A percentile compares a stretch with the other conserved stretches of the same genome.
Evolutionary conservation across 768 basidiomycete species (phyloP).

Genomic region (Termitomyces sp.): DNA sequence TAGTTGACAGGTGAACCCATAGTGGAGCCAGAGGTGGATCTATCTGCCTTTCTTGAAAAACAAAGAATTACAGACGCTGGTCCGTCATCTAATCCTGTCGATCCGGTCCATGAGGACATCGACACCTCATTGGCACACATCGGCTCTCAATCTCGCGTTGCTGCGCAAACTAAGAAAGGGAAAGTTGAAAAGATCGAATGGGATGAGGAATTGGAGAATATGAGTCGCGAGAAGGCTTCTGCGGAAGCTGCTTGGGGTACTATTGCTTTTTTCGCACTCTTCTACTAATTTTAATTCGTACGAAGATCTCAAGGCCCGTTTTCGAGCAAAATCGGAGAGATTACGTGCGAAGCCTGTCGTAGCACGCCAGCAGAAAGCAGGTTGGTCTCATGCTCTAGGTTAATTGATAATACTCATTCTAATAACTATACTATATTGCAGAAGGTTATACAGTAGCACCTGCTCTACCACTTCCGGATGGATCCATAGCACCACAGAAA

Average conservation of each 20-base stretch:
- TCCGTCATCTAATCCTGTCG: constrained; percentile 15
- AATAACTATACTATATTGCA: background rate
- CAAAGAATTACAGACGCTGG: constrained; percentile 47
- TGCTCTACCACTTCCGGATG: constrained; percentile 20
- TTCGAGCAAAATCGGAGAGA: constrained; percentile 50
- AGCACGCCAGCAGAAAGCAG: constrained; percentile 31
- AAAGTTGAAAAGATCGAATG: constrained; percentile 61
- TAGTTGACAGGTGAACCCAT: constrained; percentile 52
- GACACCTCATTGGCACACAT: constrained; percentile 56
- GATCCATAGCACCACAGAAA: constrained; percentile 23
- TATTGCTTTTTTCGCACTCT: background rate
- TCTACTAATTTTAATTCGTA: background rate
- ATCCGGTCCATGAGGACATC: constrained; percentile 50
- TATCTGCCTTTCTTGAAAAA: constrained; percentile 59
- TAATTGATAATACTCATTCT: background rate
- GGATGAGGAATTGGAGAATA: constrained; percentile 59
- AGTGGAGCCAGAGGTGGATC: constrained; percentile 68
- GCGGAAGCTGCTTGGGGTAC: constrained; percentile 77
- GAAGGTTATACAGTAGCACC: constrained; percentile 16
- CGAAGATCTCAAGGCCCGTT: constrained; percentile 55
- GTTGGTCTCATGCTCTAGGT: constrained; percentile 17
- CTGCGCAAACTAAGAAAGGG: constrained; percentile 47
- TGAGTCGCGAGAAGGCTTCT: constrained; percentile 64
- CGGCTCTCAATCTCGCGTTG: constrained; percentile 22
- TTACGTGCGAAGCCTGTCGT: constrained; percentile 30